phyloP scores from a whole-genome alignment of 345 rosid species.

The Acer negundo region DNA sequence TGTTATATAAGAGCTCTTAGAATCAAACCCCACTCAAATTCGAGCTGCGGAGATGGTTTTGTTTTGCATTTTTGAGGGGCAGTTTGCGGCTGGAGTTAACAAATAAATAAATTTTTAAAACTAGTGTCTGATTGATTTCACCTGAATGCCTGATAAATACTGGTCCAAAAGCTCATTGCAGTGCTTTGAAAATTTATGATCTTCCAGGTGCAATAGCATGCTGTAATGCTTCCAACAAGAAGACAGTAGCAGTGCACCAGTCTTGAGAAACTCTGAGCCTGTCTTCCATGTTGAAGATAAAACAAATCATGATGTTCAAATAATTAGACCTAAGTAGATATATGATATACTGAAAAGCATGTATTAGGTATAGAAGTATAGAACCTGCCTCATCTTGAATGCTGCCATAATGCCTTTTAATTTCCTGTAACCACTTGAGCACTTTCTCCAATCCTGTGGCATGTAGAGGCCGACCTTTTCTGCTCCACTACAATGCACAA shows the following conservation, averaged over 20 bases:
- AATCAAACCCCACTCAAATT: neutral
- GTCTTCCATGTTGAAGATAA: conserved; percentile 31
- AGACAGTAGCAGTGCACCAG: conserved; percentile 62
- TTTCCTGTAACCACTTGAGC: conserved; percentile 74
- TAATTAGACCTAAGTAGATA: conserved; percentile 23
- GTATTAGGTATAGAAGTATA: conserved; percentile 17
- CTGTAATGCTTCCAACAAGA: conserved; percentile 93
- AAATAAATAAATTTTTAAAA: neutral
- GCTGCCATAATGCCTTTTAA: conserved; percentile 46
- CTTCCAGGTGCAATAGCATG: conserved; percentile 72
- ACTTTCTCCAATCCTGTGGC: conserved; percentile 80
- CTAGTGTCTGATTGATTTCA: conserved; percentile 25
- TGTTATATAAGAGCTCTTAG: neutral
- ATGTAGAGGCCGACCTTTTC: conserved; percentile 72
- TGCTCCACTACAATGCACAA: conserved; percentile 68
- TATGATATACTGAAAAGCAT: conserved; percentile 16
- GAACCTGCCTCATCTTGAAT: conserved; percentile 73
- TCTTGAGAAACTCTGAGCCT: conserved; percentile 38
- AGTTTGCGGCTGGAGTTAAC: neutral
- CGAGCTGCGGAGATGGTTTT: neutral
- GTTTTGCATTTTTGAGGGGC: neutral
- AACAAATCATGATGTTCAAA: conserved; percentile 24
- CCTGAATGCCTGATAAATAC: conserved; percentile 85
- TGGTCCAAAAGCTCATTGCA: conserved; percentile 69
- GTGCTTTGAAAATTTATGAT: conserved; percentile 52